A percentile compares a stretch with the other conserved stretches of the same genome.
phyloP scores from a whole-genome alignment of 805 yeast species.

The Yarrowia hollandica region DNA sequence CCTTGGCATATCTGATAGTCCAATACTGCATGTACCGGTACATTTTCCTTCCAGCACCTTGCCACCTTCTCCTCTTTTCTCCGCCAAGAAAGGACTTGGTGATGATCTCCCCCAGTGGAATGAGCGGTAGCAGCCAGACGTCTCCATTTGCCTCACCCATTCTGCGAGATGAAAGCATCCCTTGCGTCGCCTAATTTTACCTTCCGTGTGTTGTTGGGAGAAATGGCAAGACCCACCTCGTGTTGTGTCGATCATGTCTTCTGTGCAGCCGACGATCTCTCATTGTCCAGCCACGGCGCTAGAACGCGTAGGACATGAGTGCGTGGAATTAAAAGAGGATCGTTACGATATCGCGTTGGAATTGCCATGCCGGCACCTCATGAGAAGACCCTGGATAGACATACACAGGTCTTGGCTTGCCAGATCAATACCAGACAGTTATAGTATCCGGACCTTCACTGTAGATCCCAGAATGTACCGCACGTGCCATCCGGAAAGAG shows the following conservation, averaged over 20 bases:
- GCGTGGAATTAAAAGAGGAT: background rate
- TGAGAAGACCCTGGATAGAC: too few relatives aligned
- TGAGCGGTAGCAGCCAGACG: background rate
- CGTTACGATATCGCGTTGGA: too few relatives aligned
- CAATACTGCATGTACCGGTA: too few relatives aligned
- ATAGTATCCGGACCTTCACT: too few relatives aligned
- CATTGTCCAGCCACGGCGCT: background rate
- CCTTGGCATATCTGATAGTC: too few relatives aligned
- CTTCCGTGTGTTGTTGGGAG: background rate
- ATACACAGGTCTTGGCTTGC: too few relatives aligned
- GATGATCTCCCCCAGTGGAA: background rate
- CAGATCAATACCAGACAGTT: too few relatives aligned
- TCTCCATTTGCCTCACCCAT: background rate
- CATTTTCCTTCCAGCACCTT: too few relatives aligned
- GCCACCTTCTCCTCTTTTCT: background rate
- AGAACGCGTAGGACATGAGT: background rate
- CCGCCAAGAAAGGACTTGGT: background rate
- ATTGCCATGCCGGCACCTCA: too few relatives aligned
- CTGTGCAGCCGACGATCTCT: background rate
- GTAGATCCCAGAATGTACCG: too few relatives aligned
- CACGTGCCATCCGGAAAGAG: too few relatives aligned
- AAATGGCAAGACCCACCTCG: background rate
- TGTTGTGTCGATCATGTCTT: constrained; percentile 11
- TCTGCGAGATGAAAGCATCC: constrained; percentile 15
- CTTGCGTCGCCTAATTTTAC: constrained; percentile 14